Conservation (phyloP, 495 filamentous ascomycete genomes). For the Aspergillus nidulans region DNA sequence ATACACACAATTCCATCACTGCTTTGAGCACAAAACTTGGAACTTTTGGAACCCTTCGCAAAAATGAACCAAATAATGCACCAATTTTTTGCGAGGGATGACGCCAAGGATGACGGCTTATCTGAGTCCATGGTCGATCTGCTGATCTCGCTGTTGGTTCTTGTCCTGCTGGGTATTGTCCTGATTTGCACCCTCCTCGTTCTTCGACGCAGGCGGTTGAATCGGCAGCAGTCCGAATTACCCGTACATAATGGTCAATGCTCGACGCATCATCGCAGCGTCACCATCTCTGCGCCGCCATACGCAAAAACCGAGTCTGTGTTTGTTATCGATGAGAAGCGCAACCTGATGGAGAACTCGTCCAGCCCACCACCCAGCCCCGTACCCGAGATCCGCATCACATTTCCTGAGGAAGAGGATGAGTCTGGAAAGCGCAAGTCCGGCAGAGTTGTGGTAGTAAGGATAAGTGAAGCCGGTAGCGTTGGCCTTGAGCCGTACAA, state of each 20-base stretch:
- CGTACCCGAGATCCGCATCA: constrained; percentile 97
- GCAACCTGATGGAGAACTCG: constrained; percentile 67
- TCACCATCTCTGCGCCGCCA: constrained; percentile 57
- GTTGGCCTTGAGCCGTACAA: constrained; percentile 81
- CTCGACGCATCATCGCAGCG: constrained; percentile 58
- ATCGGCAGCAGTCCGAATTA: constrained; percentile 48
- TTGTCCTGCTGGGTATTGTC: constrained; percentile 64
- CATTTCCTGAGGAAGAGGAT: constrained; percentile 95
- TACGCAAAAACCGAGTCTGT: constrained; percentile 59
- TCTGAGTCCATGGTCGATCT: constrained; percentile 62
- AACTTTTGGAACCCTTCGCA: not conserved
- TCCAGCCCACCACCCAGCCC: constrained; percentile 72
- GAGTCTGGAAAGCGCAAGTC: constrained; percentile 73
- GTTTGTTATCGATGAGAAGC: constrained; percentile 69
- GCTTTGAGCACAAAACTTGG: not conserved
- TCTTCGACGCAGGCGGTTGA: constrained; percentile 61
- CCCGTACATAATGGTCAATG: constrained; percentile 55
- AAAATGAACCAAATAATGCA: constrained; percentile 34
- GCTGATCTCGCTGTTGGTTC: constrained; percentile 71
- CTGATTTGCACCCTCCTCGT: constrained; percentile 64
- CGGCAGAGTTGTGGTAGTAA: constrained; percentile 85
- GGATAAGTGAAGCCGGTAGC: constrained; percentile 78
- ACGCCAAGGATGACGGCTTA: constrained; percentile 40
- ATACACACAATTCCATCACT: constrained; percentile 12
- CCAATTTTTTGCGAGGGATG: constrained; percentile 49